Percentiles rank a stretch among this genome's conserved stretches.
phyloP scores from a whole-genome alignment of 139 green algal species.

The Coelastrella sp. region DNA sequence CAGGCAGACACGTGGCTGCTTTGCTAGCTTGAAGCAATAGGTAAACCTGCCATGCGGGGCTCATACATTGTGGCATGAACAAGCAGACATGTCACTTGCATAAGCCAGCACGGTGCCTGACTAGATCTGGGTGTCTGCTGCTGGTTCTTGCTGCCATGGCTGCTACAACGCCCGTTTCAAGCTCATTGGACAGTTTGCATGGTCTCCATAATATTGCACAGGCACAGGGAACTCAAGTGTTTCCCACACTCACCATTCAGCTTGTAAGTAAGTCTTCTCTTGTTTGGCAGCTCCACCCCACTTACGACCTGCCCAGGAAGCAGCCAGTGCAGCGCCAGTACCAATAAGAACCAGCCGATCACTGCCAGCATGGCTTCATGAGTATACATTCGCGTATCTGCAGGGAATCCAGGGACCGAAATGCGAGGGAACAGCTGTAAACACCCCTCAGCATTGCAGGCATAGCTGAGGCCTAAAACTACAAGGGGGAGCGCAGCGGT shows the following conservation, averaged over 20 bases:
- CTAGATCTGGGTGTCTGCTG: too few species aligned
- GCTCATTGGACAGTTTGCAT: too few species aligned
- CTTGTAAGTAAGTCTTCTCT: conserved; percentile 82
- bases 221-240: not conserved
- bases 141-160: too few species aligned
- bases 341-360: conserved; percentile 71
- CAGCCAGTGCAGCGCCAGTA: conserved; percentile 81
- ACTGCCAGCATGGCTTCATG: conserved; percentile 65
- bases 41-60: too few species aligned
- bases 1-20: too few species aligned
- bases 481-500: conserved; percentile 56
- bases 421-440: conserved; percentile 51
- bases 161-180: too few species aligned
- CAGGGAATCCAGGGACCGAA: conserved; percentile 44
- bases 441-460: conserved; percentile 63
- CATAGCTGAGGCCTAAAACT: conserved; percentile 59
- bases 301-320: conserved; percentile 76
- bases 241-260: conserved; percentile 75
- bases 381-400: conserved; percentile 62
- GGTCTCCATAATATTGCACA: too few species aligned
- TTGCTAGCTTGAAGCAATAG: too few species aligned
- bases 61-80: too few species aligned
- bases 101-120: too few species aligned
- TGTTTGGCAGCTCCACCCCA: conserved; percentile 73
- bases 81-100: too few species aligned